Conservation (phyloP, 805 yeast species). For the Nakazawaea ernobii region DNA sequence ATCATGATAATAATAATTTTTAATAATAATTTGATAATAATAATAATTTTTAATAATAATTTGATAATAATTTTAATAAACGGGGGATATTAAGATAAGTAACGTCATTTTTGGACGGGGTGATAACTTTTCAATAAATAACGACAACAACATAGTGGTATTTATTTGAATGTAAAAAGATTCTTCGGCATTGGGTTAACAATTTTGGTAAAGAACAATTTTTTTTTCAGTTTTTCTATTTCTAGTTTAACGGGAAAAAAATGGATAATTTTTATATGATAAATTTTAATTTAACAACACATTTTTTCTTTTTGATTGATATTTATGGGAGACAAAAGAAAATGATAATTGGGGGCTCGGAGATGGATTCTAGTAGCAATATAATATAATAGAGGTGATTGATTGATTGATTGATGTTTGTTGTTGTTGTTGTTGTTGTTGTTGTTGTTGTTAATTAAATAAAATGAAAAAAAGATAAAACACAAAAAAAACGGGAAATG, state of each 20-base stretch:
- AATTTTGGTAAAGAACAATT: neutral
- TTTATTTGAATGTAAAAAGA: slow-evolving; percentile 1
- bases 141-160: slow-evolving; percentile 8
- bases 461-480: neutral
- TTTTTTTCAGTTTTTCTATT: neutral
- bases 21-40: neutral
- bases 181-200: neutral
- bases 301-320: slow-evolving; percentile 2
- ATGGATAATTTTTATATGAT: neutral
- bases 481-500: no score
- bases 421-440: slow-evolving; percentile 3
- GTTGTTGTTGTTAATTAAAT: neutral
- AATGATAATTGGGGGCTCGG: neutral
- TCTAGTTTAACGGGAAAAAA: neutral
- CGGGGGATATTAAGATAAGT: neutral
- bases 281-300: slow-evolving; percentile 12
- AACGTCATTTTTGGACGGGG: slow-evolving; percentile 7
- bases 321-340: neutral
- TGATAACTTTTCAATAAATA: neutral
- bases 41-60: neutral
- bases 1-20: slow-evolving; percentile 2
- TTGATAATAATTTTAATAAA: neutral
- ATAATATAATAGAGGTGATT: neutral
- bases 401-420: neutral
- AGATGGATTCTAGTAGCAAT: neutral